Evolutionary conservation across 306 rosid genomes (phyloP).

Genomic region (Canavalia gladiata): DNA sequence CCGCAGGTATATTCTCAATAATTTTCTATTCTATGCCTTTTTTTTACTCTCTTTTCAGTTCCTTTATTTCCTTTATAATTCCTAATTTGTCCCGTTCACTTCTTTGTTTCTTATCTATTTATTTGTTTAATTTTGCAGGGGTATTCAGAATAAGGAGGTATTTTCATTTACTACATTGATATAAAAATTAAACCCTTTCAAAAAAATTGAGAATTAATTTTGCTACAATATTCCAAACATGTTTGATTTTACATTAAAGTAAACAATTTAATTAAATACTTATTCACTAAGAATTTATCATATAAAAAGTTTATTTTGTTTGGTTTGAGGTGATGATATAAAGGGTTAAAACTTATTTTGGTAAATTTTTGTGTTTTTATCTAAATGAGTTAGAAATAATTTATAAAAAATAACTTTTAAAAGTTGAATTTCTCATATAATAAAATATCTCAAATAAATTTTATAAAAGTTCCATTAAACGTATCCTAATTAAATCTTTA

Average conservation of each 20-base stretch:
- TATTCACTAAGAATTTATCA: neutral
- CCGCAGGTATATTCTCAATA: conserved; percentile 52
- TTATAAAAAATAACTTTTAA: neutral
- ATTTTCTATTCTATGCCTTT: neutral
- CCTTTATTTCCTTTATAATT: neutral
- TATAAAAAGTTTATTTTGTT: neutral
- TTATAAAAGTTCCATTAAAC: neutral
- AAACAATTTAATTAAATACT: neutral
- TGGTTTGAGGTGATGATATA: no score
- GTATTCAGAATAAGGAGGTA: conserved; percentile 87
- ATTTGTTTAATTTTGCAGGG: conserved; percentile 57
- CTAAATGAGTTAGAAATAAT: neutral
- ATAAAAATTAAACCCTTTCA: neutral
- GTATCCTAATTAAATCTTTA: neutral
- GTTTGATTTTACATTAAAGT: neutral
- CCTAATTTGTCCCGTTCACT: neutral
- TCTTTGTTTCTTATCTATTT: neutral
- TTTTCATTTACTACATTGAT: neutral
- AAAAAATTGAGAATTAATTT: neutral
- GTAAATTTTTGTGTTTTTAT: neutral
- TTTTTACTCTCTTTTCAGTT: neutral
- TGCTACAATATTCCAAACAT: neutral
- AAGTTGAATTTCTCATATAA: neutral
- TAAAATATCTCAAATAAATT: neutral
- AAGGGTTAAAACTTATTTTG: neutral